Percentiles rank a stretch among this genome's conserved stretches.
These are phyloP conservation scores for Exobasidium rhododendri DNA, from an alignment of 1,284 basidiomycete species.

Conservation along the genomic window DNA sequence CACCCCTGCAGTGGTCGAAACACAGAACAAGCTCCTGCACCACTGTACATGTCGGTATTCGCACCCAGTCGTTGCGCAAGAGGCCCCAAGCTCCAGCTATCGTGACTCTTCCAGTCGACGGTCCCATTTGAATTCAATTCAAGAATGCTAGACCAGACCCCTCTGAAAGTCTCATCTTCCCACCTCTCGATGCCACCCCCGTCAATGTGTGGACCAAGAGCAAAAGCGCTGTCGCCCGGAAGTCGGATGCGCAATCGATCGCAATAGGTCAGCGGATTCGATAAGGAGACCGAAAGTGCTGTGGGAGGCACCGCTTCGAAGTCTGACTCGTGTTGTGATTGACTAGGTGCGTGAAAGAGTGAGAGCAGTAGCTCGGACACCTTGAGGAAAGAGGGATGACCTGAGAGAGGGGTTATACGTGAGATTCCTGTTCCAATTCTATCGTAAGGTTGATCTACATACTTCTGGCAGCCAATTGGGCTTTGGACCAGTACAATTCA, in stretches of 20 bases:
- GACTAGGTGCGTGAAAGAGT: constrained; percentile 32
- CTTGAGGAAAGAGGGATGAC: constrained; percentile 27
- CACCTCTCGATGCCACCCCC: constrained; percentile 73
- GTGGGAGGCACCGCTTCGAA: constrained; percentile 4
- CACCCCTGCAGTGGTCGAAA: constrained; percentile 74
- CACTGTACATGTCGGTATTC: constrained; percentile 36
- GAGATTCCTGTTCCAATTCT: constrained; percentile 4
- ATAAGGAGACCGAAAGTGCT: constrained; percentile 59
- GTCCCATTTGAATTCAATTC: constrained; percentile 55
- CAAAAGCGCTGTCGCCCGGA: constrained; percentile 70
- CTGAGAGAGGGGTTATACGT: constrained; percentile 12
- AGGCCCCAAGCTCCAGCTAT: constrained; percentile 56
- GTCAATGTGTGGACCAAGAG: constrained; percentile 72
- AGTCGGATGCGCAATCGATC: constrained; percentile 72
- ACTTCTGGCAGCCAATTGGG: constrained; percentile 30
- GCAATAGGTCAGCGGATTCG: constrained; percentile 68
- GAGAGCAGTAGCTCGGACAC: constrained; percentile 26
- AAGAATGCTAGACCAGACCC: constrained; percentile 63
- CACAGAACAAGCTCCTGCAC: constrained; percentile 64
- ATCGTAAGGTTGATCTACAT: too few relatives aligned
- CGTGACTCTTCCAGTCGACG: constrained; percentile 57
- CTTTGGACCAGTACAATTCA: constrained; percentile 40
- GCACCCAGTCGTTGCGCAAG: constrained; percentile 30
- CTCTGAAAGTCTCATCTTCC: constrained; percentile 68
- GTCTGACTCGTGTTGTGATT: constrained; percentile 1